Evolutionary conservation across 2,329 filamentous ascomycete genomes (phyloP).

Genomic region (Blastomyces gilchristii): DNA sequence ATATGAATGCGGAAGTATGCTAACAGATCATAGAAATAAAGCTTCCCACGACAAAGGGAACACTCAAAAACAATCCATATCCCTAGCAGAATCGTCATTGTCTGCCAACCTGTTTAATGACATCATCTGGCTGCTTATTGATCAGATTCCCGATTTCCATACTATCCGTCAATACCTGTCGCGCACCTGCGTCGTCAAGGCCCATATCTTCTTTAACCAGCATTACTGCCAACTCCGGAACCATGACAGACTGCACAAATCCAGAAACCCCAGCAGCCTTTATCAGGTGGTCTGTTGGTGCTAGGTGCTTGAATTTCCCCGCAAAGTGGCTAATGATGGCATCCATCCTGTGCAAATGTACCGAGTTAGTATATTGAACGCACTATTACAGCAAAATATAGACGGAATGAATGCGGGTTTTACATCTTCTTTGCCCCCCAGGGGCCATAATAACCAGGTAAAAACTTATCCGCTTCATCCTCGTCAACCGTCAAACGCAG

Average conservation of each 20-base stretch:
- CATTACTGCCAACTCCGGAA: slow-evolving; percentile 55
- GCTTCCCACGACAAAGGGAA: background rate
- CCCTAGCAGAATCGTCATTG: slow-evolving; percentile 9
- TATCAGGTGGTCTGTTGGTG: slow-evolving; percentile 55
- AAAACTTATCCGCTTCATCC: slow-evolving; percentile 44
- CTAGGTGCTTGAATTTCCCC: slow-evolving; percentile 49
- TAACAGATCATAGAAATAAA: background rate
- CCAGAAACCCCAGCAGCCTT: slow-evolving; percentile 55
- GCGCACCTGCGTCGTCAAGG: slow-evolving; percentile 37
- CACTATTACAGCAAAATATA: slow-evolving; percentile 10
- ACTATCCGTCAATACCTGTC: slow-evolving; percentile 55
- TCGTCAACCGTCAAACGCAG: slow-evolving; percentile 44
- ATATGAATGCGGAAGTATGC: background rate
- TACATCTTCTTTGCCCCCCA: slow-evolving; percentile 63
- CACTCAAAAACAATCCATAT: background rate
- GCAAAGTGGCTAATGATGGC: slow-evolving; percentile 54
- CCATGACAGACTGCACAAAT: slow-evolving; percentile 65
- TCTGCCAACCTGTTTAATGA: slow-evolving; percentile 29
- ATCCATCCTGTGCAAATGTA: slow-evolving; percentile 34
- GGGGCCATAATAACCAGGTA: slow-evolving; percentile 75
- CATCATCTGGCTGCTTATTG: slow-evolving; percentile 54
- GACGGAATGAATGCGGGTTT: slow-evolving; percentile 28
- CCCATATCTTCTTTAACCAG: slow-evolving; percentile 52
- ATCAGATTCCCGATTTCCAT: slow-evolving; percentile 56
- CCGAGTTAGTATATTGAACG: slow-evolving; percentile 1